Conservation (phyloP, 768 basidiomycete genomes). For the Boletus vermiculosoides region DNA sequence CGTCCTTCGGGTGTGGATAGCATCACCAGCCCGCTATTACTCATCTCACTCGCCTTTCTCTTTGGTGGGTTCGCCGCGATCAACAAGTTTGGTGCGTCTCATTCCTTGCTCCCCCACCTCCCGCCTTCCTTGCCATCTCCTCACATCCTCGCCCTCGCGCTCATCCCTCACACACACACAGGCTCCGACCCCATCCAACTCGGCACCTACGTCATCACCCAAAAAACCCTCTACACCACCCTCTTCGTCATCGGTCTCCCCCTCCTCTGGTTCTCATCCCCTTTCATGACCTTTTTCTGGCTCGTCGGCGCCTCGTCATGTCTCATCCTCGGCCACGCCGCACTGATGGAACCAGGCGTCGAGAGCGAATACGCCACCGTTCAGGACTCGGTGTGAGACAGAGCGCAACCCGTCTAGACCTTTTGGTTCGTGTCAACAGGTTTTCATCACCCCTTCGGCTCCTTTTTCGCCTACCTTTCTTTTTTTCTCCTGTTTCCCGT, state of each 20-base stretch:
- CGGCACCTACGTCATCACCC: constrained; percentile 79
- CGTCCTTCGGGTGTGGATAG: constrained; percentile 35
- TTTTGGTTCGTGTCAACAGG: no score
- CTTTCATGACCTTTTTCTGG: constrained; percentile 89
- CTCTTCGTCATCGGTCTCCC: constrained; percentile 93
- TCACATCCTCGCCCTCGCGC: not conserved
- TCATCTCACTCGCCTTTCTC: constrained; percentile 83
- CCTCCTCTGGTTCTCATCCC: constrained; percentile 75
- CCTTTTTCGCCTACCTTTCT: not conserved
- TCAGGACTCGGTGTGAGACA: constrained; percentile 62
- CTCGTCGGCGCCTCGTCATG: constrained; percentile 84
- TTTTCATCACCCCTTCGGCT: no score
- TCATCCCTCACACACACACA: constrained; percentile 37
- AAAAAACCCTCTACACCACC: constrained; percentile 82
- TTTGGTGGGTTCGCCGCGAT: constrained; percentile 89
- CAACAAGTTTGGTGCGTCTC: constrained; percentile 76
- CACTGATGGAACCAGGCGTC: constrained; percentile 88
- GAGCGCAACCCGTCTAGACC: no score
- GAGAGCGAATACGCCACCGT: constrained; percentile 89
- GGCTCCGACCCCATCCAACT: constrained; percentile 85
- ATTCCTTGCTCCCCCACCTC: no score
- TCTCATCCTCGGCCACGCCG: constrained; percentile 84
- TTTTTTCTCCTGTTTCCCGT: not conserved
- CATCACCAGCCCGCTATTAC: constrained; percentile 77
- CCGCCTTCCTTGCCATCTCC: not conserved